These are phyloP conservation scores for Phytopythium boreale DNA, from an alignment of 352 stramenopile species.

Conservation along the genomic window DNA sequence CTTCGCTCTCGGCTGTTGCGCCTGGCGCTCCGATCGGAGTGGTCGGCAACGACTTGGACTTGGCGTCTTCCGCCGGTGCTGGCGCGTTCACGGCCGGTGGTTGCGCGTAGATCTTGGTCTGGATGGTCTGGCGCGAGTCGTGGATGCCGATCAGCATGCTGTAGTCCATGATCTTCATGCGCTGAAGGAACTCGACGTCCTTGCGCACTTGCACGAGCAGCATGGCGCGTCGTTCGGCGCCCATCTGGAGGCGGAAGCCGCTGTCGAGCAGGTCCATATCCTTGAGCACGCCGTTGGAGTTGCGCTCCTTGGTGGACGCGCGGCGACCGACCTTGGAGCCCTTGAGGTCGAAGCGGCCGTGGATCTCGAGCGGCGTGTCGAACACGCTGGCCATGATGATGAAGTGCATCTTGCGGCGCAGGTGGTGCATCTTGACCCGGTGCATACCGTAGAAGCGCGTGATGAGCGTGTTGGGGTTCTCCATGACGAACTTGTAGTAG, in stretches of 20 bases:
- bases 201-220: slow-evolving; percentile 87
- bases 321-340: slow-evolving; percentile 87
- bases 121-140: slow-evolving; percentile 60
- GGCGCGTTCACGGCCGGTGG: slow-evolving; percentile 12
- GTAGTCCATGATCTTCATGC: slow-evolving; percentile 96
- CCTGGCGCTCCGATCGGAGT: slow-evolving; percentile 26
- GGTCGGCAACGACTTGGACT: slow-evolving; percentile 37
- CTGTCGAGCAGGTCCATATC: slow-evolving; percentile 90
- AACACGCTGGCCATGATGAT: slow-evolving; percentile 98
- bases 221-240: slow-evolving; percentile 56
- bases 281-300: slow-evolving; percentile 77
- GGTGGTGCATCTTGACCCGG: slow-evolving; percentile 96
- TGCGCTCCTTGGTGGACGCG: slow-evolving; percentile 55
- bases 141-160: slow-evolving; percentile 91
- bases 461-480: slow-evolving; percentile 97
- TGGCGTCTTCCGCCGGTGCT: slow-evolving; percentile 7
- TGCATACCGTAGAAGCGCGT: slow-evolving; percentile 98
- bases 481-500: slow-evolving; percentile 97
- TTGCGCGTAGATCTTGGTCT: slow-evolving; percentile 44
- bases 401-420: slow-evolving; percentile 92
- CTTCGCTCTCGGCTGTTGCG: slow-evolving; percentile 9
- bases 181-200: slow-evolving; percentile 89
- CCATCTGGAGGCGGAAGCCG: slow-evolving; percentile 84
- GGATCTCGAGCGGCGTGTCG: slow-evolving; percentile 91
- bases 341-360: slow-evolving; percentile 89